Evolutionary conservation across 2,329 filamentous ascomycete species (phyloP).

Genomic region (Arachnopeziza araneosa): DNA sequence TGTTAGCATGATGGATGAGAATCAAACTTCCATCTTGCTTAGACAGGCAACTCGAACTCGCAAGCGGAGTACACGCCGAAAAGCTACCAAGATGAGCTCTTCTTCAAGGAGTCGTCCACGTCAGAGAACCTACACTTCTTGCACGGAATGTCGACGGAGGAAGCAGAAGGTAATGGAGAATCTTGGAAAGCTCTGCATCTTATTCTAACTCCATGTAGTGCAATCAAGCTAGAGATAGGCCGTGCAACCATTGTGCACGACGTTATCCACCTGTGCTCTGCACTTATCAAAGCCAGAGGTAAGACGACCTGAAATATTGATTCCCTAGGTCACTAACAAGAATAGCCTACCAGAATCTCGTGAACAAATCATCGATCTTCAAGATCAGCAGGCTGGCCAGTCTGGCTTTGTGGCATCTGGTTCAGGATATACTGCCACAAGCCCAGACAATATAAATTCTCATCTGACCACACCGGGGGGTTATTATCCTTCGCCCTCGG

Average conservation of each 20-base stretch:
- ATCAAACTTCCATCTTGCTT: background rate
- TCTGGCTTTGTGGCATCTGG: background rate
- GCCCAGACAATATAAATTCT: background rate
- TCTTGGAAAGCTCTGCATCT: background rate
- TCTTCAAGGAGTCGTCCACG: conserved; percentile 15
- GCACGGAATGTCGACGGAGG: conserved; percentile 21
- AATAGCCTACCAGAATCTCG: conserved; percentile 12
- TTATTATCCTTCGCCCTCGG: background rate
- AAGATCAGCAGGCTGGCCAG: background rate
- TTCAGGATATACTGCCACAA: background rate
- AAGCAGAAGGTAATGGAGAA: conserved; percentile 17
- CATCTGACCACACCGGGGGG: background rate
- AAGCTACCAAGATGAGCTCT: conserved; percentile 1
- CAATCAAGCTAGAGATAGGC: conserved; percentile 24
- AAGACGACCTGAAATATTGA: background rate
- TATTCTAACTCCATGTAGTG: conserved; percentile 8
- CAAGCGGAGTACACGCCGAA: background rate
- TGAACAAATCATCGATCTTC: conserved; percentile 10
- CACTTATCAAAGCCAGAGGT: conserved; percentile 20
- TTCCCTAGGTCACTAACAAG: conserved; percentile 5
- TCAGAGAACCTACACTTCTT: conserved; percentile 21
- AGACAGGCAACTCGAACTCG: background rate
- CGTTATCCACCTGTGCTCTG: conserved; percentile 19
- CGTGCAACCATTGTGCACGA: conserved; percentile 21
- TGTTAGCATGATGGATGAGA: background rate